Evolutionary conservation across 257 asterid species (phyloP).

Genomic region (Nicotiana otophora): DNA sequence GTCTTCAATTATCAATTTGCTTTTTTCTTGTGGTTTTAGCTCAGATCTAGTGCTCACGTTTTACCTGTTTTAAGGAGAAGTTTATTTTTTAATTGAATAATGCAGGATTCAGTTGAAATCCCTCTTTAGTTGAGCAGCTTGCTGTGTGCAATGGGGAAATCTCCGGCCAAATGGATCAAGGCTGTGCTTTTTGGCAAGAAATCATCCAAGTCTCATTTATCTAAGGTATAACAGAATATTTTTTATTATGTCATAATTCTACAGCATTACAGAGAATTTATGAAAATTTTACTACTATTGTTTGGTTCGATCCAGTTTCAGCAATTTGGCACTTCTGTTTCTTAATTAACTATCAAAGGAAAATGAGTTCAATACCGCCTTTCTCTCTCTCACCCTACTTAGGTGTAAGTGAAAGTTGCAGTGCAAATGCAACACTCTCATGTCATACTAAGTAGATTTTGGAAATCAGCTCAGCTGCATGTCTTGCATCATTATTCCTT

Average conservation of each 20-base stretch:
- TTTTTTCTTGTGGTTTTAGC: background rate
- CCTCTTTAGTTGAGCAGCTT: constrained; percentile 18
- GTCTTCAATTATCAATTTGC: background rate
- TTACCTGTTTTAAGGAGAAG: background rate
- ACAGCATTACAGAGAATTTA: background rate
- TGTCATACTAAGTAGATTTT: background rate
- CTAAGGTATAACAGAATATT: constrained; percentile 40
- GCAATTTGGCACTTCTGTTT: background rate
- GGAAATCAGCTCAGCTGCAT: too few relatives aligned
- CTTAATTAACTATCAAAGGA: background rate
- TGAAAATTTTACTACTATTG: background rate
- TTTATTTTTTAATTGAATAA: background rate
- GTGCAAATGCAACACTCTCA: background rate
- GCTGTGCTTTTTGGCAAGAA: constrained; percentile 92
- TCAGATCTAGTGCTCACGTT: background rate
- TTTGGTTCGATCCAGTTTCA: background rate
- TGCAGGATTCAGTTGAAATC: constrained; percentile 39
- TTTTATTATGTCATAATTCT: background rate
- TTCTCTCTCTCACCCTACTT: background rate
- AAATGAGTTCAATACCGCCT: background rate
- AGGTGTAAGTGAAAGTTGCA: background rate
- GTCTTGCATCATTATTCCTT: too few relatives aligned
- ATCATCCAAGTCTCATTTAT: constrained; percentile 54
- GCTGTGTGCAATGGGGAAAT: constrained; percentile 68
- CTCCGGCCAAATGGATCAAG: constrained; percentile 97